Conservation (phyloP, 2,329 filamentous ascomycete species). For the Chaetomiaceae sp. region DNA sequence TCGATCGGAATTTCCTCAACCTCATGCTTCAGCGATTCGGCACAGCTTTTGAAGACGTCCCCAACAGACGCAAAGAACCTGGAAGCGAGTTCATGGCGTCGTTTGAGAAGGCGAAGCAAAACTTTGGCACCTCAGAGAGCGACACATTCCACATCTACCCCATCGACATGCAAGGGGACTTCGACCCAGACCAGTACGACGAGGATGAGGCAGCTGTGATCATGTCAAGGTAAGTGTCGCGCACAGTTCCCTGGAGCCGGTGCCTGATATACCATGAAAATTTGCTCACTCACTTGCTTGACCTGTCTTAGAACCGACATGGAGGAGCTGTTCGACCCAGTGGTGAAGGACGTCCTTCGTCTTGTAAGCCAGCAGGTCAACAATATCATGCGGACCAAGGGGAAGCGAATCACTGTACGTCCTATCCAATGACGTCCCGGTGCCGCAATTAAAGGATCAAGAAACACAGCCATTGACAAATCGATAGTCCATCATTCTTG, state of each 20-base stretch:
- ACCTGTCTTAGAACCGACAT: too few species aligned
- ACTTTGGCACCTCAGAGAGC: slow-evolving; percentile 1
- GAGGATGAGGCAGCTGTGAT: slow-evolving; percentile 2
- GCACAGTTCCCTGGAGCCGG: too few species aligned
- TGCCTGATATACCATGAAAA: too few species aligned
- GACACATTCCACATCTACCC: not conserved
- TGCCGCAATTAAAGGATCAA: too few species aligned
- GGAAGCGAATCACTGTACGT: slow-evolving; percentile 1
- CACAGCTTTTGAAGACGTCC: not conserved
- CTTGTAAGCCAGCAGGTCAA: too few species aligned
- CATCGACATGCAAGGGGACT: slow-evolving; percentile 1
- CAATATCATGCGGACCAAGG: not conserved
- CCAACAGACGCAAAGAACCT: not conserved
- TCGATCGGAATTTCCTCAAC: slow-evolving; percentile 1
- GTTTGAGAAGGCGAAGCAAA: slow-evolving; percentile 2
- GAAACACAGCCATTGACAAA: not conserved
- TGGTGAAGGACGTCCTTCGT: too few species aligned
- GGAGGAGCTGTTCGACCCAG: too few species aligned
- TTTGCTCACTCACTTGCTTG: too few species aligned
- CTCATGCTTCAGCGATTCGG: not conserved
- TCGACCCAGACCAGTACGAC: not conserved
- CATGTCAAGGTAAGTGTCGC: not conserved
- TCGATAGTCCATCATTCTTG: not conserved
- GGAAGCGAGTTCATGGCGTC: slow-evolving; percentile 2
- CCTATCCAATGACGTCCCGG: too few species aligned